Conservation (phyloP, 179 eudicot genomes). For the Spinacia oleracea region DNA sequence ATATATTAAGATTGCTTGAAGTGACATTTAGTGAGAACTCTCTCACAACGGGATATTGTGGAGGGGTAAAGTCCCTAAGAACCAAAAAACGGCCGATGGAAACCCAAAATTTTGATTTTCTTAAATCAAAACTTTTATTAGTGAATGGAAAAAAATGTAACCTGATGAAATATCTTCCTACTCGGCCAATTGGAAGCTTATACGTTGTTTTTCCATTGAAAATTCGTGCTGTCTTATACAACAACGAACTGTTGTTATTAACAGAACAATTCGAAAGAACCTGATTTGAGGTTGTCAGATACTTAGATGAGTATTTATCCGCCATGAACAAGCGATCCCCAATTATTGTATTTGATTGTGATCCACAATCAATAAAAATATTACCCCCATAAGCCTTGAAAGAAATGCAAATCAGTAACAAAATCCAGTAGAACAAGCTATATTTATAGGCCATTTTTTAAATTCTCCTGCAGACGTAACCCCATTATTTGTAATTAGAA, state of each 20-base stretch:
- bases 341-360: conserved; percentile 51
- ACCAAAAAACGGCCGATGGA: conserved; percentile 46
- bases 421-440: conserved; percentile 33
- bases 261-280: conserved; percentile 48
- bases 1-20: conserved; percentile 45
- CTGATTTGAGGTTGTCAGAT: conserved; percentile 50
- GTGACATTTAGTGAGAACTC: conserved; percentile 66
- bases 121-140: conserved; percentile 41
- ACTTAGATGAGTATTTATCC: conserved; percentile 66
- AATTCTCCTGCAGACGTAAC: too few species aligned
- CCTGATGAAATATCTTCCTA: conserved; percentile 75
- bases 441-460: conserved; percentile 34
- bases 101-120: conserved; percentile 55
- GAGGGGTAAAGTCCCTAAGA: conserved; percentile 53
- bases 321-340: conserved; percentile 56
- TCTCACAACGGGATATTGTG: conserved; percentile 34
- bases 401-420: conserved; percentile 34
- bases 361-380: conserved; percentile 70
- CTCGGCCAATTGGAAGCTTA: conserved; percentile 47
- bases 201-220: conserved; percentile 52
- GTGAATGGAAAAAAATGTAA: conserved; percentile 63
- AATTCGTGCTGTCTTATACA: conserved; percentile 60
- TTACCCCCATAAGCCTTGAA: conserved; percentile 48
- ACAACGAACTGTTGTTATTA: conserved; percentile 30
- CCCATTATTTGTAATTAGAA: too few species aligned